Percentiles rank a stretch among this genome's conserved stretches.
Conservation (phyloP, 306 rosid species). For the Hylodesmum podocarpum region DNA sequence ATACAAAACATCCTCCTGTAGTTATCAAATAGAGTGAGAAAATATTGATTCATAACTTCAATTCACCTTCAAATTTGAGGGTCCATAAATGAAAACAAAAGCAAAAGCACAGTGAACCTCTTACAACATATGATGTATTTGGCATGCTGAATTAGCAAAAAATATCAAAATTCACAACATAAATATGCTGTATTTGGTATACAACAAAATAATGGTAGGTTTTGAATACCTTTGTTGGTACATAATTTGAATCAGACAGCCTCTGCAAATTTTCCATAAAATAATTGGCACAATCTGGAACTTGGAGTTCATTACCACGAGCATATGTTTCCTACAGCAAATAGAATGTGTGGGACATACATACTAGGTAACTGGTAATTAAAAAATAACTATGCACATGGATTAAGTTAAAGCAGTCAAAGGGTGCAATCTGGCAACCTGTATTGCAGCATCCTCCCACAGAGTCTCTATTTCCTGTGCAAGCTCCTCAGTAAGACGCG, state of each 20-base stretch:
- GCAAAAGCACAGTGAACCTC: neutral
- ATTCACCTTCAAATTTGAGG: conserved; percentile 5
- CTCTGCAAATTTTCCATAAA: conserved; percentile 94
- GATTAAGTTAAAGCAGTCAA: conserved; percentile 22
- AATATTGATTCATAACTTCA: neutral
- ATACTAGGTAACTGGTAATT: neutral
- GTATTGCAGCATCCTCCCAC: conserved; percentile 92
- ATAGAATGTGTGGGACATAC: neutral
- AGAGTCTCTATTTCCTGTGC: conserved; percentile 81
- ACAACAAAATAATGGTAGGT: neutral
- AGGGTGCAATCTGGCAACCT: conserved; percentile 53
- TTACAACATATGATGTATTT: neutral
- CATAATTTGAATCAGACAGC: conserved; percentile 73
- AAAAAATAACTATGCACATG: neutral
- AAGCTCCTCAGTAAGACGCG: conserved; percentile 72
- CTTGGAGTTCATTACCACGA: conserved; percentile 93
- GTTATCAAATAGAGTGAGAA: conserved; percentile 25
- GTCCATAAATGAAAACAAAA: neutral
- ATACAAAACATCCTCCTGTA: conserved; percentile 90
- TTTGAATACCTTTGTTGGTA: conserved; percentile 84
- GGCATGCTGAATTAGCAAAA: neutral
- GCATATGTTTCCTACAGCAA: conserved; percentile 80
- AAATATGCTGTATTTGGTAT: neutral
- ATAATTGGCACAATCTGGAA: conserved; percentile 93
- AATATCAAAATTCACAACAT: neutral